Percentiles rank a stretch among this genome's conserved stretches.
phyloP scores from a whole-genome alignment of 805 yeast species.

The Barnettozyma populi region DNA sequence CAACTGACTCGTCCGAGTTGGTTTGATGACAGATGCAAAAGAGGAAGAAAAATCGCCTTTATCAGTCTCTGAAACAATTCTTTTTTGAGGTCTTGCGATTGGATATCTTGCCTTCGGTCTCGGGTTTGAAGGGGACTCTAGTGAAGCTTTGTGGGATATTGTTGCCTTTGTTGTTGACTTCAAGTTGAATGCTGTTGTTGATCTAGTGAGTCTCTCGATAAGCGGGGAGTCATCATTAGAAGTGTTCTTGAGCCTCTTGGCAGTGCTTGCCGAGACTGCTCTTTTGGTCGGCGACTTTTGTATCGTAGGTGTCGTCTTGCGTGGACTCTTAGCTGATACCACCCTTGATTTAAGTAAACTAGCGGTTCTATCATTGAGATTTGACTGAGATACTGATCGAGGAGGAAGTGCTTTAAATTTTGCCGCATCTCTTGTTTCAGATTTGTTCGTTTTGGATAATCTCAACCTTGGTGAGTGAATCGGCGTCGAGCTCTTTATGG shows the following conservation, averaged over 20 bases:
- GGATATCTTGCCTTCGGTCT: neutral
- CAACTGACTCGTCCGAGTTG: conserved; percentile 18
- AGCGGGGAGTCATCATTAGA: conserved; percentile 16
- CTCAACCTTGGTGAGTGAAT: conserved; percentile 6
- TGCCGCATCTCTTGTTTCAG: neutral
- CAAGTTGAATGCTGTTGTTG: conserved; percentile 22
- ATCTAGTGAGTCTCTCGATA: conserved; percentile 20
- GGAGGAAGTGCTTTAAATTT: neutral
- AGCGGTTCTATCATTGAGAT: neutral
- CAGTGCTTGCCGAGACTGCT: neutral
- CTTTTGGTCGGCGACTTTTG: conserved; percentile 11
- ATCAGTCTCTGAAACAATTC: conserved; percentile 13
- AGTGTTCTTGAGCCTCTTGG: neutral
- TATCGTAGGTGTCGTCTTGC: neutral
- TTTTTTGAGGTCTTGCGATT: conserved; percentile 5
- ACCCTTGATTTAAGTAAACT: neutral
- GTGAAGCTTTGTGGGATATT: conserved; percentile 1
- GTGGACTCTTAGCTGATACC: neutral
- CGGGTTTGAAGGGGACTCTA: conserved; percentile 3
- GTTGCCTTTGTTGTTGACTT: conserved; percentile 3
- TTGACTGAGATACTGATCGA: neutral
- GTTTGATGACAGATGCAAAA: conserved; percentile 4
- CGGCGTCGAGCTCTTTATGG: conserved; percentile 4
- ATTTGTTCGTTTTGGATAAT: neutral
- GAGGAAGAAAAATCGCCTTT: neutral